Evolutionary conservation across 352 stramenopile genomes (phyloP), one percentile per base, ranked within the genome.

Genomic region (Phytophthora sp.): DNA sequence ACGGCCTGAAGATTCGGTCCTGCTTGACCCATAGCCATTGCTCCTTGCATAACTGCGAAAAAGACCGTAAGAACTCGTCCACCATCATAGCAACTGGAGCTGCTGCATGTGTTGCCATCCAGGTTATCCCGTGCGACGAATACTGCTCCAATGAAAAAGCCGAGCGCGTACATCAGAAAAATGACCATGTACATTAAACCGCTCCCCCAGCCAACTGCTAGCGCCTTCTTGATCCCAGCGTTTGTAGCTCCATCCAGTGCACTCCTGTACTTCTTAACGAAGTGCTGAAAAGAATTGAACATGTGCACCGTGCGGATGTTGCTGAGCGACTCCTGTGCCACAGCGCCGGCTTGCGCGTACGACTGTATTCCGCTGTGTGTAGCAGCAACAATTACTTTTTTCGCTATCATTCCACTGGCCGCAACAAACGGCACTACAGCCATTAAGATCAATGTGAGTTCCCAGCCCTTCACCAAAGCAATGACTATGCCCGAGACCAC

Each of bases 281-380:
- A 62, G 7, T 74, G 41, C 1, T 51, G 17, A 2, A 87, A 54
- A 5, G 70, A 70, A 53, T 84, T 87, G 66, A 89, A 84, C 53
- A 74, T 75, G 60, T 84, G 69, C 42, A 90, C 81, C 11, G 74
- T 88, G 27, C 63, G 74, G 34, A 87, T 70, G 56, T 85, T 88
- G n/a, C 60, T 69, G 15, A 87, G 63, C 1, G 65, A 57, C 32
- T 89, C 79, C 48, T 89, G 69, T 0, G 77, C 76, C 8, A 89
- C 53, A 2, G 70, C 66, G 0, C 78, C 77, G 5, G 76, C 79
- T 20, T 82, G 2, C 2, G 49, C 68, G 31, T 80, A 72, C 10
- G 74, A 66, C 18, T 69, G 38, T 1, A 78, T 63, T 2, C 50
- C 53, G 11, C 32, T 38, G 20, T 76, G 52, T 0, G 52, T 76